Evolutionary conservation across 2,329 filamentous ascomycete genomes (phyloP), one percentile per base, ranked within the genome.

Genomic region (Neopestalotiopsis sp.): DNA sequence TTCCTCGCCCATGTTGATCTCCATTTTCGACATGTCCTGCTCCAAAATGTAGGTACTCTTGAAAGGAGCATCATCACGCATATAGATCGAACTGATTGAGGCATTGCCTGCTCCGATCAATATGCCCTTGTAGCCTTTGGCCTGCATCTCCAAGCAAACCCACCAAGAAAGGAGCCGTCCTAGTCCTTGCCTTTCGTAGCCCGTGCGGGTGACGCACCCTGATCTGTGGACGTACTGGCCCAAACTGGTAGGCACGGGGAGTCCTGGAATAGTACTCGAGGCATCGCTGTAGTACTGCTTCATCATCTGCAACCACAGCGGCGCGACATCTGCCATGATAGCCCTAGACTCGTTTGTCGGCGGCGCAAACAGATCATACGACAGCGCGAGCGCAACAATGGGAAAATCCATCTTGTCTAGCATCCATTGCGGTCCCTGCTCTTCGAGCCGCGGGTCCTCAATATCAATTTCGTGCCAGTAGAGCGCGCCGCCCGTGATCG

Each of bases 391-490:
- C 24, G 72, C 49, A 20, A 75, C 71, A 20, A 74, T 67, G 6
- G 72, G 73, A 34, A 75, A 74, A 61, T 74, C 73, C 42, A 74
- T 65, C n/a, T 68, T 72, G 5, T 74, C 72, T 53, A 72, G 65
- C 38, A 62, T 70, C 70, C 65, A 70, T 67, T 17, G 58, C 45
- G 24, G 68, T 68, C 68, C 74, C 63, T 61, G 49, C 9, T 24
- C 32, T 57, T 69, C 67, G 5, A 34, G 73, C 66, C 53, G 71
- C 10, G 73, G 69, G 32, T 75, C 72, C 12, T 74, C 45, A 10
- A 71, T 59, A 38, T 75, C 70, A 56, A 75, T 70, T 20, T 75
- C 73, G n/a, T 72, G 66, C 73, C 74, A 75, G 69, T 73, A 75
- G 42, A 72, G 67, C 7, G 68, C 70, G 12, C 73, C 74, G 13